These are phyloP conservation scores for sorghum (Sorghum bicolor) DNA, from an alignment of 176 grass and related monocot species.

Conservation along the genomic window DNA sequence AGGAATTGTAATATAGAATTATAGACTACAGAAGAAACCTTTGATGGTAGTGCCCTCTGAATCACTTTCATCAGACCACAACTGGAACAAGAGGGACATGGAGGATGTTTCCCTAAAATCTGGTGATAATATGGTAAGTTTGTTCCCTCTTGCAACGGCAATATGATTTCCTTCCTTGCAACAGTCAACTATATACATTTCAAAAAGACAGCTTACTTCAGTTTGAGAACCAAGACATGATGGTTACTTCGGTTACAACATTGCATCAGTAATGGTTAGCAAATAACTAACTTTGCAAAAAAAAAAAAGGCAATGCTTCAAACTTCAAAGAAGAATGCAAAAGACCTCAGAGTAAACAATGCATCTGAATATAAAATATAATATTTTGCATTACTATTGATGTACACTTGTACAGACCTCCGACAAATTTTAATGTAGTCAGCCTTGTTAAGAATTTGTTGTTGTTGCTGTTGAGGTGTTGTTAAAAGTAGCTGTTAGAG, in stretches of 20 bases:
- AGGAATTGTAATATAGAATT: background rate
- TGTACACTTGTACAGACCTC: slow-evolving; percentile 7
- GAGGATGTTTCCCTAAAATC: slow-evolving; percentile 65
- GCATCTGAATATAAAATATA: background rate
- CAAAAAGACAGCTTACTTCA: slow-evolving; percentile 26
- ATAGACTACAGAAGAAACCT: slow-evolving; percentile 45
- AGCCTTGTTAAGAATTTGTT: background rate
- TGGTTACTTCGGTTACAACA: slow-evolving; percentile 14
- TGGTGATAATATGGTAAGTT: slow-evolving; percentile 62
- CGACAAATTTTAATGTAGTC: slow-evolving; percentile 4
- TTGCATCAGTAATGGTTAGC: background rate
- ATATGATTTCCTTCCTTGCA: slow-evolving; percentile 64
- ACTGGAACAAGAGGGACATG: slow-evolving; percentile 74
- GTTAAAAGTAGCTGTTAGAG: background rate
- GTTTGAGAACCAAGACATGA: slow-evolving; percentile 23
- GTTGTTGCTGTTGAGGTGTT: background rate
- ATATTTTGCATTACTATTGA: background rate
- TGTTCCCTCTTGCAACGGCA: slow-evolving; percentile 63
- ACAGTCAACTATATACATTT: slow-evolving; percentile 68
- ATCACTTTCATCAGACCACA: slow-evolving; percentile 56
- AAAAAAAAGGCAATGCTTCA: background rate
- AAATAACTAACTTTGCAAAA: slow-evolving; percentile 1
- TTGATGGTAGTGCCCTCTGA: slow-evolving; percentile 51
- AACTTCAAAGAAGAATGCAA: background rate
- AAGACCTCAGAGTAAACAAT: background rate